Conservation (phyloP, 2,329 filamentous ascomycete genomes). For the Hymenoscyphus fraxineus region DNA sequence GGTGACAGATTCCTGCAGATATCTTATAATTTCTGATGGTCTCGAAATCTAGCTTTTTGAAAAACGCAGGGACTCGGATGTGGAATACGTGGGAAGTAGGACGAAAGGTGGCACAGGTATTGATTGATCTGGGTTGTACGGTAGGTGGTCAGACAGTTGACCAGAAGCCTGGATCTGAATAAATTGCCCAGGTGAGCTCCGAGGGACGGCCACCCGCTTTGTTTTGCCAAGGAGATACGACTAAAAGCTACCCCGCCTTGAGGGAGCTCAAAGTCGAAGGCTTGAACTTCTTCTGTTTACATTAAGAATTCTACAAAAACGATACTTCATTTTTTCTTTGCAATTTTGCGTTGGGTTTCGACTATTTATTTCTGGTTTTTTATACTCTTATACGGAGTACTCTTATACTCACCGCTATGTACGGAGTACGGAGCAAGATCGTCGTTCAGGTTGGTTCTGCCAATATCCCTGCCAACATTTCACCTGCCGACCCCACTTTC, state of each 20-base stretch:
- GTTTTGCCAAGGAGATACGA: not conserved
- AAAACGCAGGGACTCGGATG: not conserved
- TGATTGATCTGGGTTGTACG: not conserved
- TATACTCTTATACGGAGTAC: too few species aligned
- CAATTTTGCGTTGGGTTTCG: too few species aligned
- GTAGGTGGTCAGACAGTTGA: not conserved
- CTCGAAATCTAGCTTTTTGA: not conserved
- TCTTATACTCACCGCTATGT: not conserved
- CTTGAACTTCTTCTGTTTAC: too few species aligned
- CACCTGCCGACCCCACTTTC: not conserved
- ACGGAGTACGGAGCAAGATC: not conserved
- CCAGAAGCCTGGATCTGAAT: constrained; percentile 61
- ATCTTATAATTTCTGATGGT: not conserved
- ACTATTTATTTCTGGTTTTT: too few species aligned
- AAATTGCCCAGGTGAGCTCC: constrained; percentile 55
- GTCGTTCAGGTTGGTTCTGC: constrained; percentile 6
- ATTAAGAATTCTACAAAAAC: too few species aligned
- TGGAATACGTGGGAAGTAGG: not conserved
- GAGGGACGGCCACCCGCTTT: not conserved
- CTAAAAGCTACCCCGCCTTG: too few species aligned
- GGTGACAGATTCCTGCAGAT: not conserved
- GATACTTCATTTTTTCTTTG: too few species aligned
- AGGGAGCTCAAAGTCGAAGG: too few species aligned
- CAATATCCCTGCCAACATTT: not conserved
- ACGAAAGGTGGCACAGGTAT: not conserved